These are phyloP conservation scores for Amanita molliuscula DNA, from an alignment of 768 basidiomycete genomes.

Conservation along the genomic window DNA sequence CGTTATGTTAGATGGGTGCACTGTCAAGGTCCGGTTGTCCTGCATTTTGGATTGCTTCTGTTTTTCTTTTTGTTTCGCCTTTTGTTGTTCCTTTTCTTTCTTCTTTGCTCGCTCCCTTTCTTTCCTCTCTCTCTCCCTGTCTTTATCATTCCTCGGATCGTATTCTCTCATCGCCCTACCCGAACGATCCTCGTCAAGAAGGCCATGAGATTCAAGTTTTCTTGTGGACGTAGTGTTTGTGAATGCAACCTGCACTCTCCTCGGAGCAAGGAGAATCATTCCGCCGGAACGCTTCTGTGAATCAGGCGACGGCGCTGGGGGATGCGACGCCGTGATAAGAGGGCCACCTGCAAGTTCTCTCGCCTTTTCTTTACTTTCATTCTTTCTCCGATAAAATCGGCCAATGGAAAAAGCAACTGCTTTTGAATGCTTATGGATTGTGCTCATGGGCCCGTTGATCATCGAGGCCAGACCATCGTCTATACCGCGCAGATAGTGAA, in stretches of 20 bases:
- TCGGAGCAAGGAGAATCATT: conserved; percentile 62
- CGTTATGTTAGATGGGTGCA: neutral
- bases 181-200: conserved; percentile 35
- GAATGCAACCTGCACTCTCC: conserved; percentile 68
- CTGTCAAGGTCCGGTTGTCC: conserved; percentile 6
- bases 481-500: conserved; percentile 44
- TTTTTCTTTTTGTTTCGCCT: conserved; percentile 13
- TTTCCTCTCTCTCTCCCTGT: conserved; percentile 14
- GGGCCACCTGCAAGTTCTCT: conserved; percentile 4
- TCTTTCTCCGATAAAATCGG: conserved; percentile 37
- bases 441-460: conserved; percentile 48
- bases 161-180: conserved; percentile 19
- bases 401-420: conserved; percentile 73
- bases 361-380: conserved; percentile 7
- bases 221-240: conserved; percentile 68
- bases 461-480: conserved; percentile 21
- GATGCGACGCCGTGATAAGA: conserved; percentile 1
- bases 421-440: conserved; percentile 77
- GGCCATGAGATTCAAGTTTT: conserved; percentile 56
- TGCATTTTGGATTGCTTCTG: conserved; percentile 12
- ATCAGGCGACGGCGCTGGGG: neutral
- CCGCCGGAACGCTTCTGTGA: conserved; percentile 21
- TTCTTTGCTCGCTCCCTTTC: conserved; percentile 18
- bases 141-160: conserved; percentile 12
- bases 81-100: conserved; percentile 19